Evolutionary conservation across 768 basidiomycete genomes (phyloP), one percentile per base, ranked within the genome.

Genomic region (Lepiota subincarnata): DNA sequence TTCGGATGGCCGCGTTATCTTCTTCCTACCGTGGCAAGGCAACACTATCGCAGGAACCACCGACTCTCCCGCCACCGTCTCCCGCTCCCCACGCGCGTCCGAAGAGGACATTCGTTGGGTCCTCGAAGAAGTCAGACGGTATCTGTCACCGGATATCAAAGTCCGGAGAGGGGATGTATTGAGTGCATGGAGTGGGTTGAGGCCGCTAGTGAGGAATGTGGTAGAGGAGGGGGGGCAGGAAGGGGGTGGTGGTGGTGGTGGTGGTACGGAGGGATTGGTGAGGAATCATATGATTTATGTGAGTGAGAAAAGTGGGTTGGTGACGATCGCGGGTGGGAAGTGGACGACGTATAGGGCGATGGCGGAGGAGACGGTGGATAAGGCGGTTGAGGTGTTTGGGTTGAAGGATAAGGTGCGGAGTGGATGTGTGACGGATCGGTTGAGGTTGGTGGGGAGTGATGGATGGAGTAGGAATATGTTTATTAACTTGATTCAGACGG

Each of bases 1-100:
- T 3, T 92, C 90, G 0, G 96, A 99, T 59, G 96, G 96, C 0
- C 87, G 96, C 22, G 95, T 99, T 51, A 96, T 99, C 65, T 99
- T 98, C 80, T 97, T 99, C 81, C 81, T 99, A 8, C 96, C 96
- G 0, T 99, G 97, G 96, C 87, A 98, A 71, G 96, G 96, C 7
- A 92, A 88, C 73, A 94, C 94, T 37, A 94, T 99, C 57, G 96
- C 96, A 1, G 96, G 96, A 20, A 98, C 97, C 2, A 99, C 96
- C 6, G 96, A 99, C 67, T 79, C 89, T 0, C 87, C 88, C 0
- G 84, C 88, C 2, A 64, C 71, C 1, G 88, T 96, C 49, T 76
- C 78, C 12, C 66, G 79, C 35, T 84, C 94, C 59, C 95, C 95
- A 4, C 77, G 80, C 3, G 91, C 95, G 0, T 75, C 79, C 18